Conservation (phyloP, 2,329 filamentous ascomycete species). For the Trichoderma pleuroti region DNA sequence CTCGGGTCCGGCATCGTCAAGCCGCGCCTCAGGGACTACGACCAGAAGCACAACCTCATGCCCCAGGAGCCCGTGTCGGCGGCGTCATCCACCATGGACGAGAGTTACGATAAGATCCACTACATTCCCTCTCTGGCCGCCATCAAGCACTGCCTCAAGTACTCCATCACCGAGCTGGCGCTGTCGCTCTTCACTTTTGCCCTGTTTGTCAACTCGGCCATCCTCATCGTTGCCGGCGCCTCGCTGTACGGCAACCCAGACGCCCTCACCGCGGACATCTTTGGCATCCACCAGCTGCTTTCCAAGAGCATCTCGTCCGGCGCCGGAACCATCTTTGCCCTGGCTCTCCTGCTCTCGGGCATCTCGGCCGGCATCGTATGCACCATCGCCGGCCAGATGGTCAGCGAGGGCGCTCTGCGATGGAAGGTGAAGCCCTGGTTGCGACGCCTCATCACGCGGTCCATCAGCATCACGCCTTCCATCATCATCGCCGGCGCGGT, state of each 20-base stretch:
- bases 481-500: conserved; percentile 82
- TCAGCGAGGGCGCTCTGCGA: conserved; percentile 75
- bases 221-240: conserved; percentile 77
- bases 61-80: conserved; percentile 33
- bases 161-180: conserved; percentile 67
- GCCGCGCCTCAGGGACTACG: conserved; percentile 61
- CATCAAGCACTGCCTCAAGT: conserved; percentile 70
- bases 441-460: conserved; percentile 71
- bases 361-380: conserved; percentile 81
- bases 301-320: conserved; percentile 64
- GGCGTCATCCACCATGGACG: conserved; percentile 28
- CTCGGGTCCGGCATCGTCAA: conserved; percentile 68
- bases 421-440: conserved; percentile 76
- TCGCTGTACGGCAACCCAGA: conserved; percentile 63
- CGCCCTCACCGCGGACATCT: conserved; percentile 70
- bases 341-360: conserved; percentile 76
- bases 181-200: conserved; percentile 78
- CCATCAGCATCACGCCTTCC: conserved; percentile 75
- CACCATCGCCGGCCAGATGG: conserved; percentile 87
- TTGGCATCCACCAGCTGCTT: conserved; percentile 75
- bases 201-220: conserved; percentile 78
- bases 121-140: conserved; percentile 70
- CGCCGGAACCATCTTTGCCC: conserved; percentile 78
- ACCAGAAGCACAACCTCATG: conserved; percentile 53
- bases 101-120: conserved; percentile 46